Evolutionary conservation across 2,329 filamentous ascomycete species (phyloP).

Genomic region (Pleoardoris graminearum): DNA sequence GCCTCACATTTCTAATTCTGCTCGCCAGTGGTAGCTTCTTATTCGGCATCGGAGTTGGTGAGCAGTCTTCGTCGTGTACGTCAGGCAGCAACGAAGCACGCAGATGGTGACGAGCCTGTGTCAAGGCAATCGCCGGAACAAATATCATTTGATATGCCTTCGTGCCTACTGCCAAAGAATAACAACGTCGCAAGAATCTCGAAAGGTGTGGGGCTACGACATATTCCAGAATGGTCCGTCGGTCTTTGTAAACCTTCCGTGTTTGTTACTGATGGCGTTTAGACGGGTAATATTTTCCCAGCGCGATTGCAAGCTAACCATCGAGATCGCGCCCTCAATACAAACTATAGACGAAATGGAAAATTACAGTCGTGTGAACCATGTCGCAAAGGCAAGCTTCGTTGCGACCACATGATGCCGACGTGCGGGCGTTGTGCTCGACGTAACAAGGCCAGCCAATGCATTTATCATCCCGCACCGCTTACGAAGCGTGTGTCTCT

Average conservation of each 20-base stretch:
- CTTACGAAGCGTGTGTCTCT: constrained; percentile 27
- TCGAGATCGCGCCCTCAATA: constrained; percentile 32
- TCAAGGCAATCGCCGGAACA: neutral
- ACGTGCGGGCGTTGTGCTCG: constrained; percentile 39
- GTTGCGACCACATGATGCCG: constrained; percentile 43
- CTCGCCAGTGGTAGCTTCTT: neutral
- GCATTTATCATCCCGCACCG: constrained; percentile 43
- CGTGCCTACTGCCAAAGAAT: no score
- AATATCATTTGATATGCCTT: no score
- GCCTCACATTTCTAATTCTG: no score
- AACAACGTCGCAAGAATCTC: neutral
- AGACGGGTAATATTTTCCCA: constrained; percentile 38
- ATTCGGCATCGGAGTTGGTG: neutral
- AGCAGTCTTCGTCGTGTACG: neutral
- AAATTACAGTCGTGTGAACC: constrained; percentile 45
- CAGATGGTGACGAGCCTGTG: neutral
- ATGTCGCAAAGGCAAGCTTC: constrained; percentile 42
- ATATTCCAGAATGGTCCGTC: neutral
- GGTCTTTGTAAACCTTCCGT: neutral
- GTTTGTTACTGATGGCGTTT: neutral
- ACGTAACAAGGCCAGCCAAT: constrained; percentile 32
- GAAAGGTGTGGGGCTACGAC: neutral
- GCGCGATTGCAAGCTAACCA: constrained; percentile 30
- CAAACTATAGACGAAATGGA: constrained; percentile 40
- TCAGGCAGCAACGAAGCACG: neutral